Base-by-base conservation (phyloP, 1,284 basidiomycete species). In the Leccinum subspadiceum region DNA sequence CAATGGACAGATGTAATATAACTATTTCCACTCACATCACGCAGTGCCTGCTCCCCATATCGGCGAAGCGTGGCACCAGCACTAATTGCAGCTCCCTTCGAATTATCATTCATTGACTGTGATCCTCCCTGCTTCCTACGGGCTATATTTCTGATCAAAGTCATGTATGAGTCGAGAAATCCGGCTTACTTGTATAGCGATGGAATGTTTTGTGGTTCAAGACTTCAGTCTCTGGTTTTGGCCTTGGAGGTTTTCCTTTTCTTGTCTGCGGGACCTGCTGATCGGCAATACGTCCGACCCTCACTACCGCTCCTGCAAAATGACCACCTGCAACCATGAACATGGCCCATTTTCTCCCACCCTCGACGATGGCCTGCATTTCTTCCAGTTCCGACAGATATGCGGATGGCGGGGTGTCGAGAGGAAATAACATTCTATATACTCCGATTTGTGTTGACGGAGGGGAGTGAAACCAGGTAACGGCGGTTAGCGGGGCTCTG, bases 281-380 rank as follows among this genome's bases (percentile, higher is more conserved):
- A 26, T 80, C 77, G 61, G 80, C 70, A 70, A 82, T 62, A 64
- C 80, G 73, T 63, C 84, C 84, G 22, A 92, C 89, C 31, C 86
- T 79, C 3, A 94, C 89, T 29, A 98, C 82, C 58, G 94, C 90
- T 13, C 94, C 96, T 7, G 96, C 96, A 77, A 99, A 99, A 75
- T 99, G 96, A 12, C 96, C 96, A 5, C 97, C 96, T 1, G 96
- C 96, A 49, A 93, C 87, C 93, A 98, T 96, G 69, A 98, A 90
- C 79, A 98, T 76, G 0, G 94, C 93, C 90, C 96, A 96, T 61
- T 86, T 90, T 17, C 94, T 81, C 37, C 90, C 92, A 26, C 81
- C 79, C 8, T 81, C 78, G 3, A 81, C 77, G 12, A 78, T 79
- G 1, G 67, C 69, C 73, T 96, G 95, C 78, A 96, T 83, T 10